Conservation (phyloP, 108 stramenopile species). For the Stephanodiscus minutulus region DNA sequence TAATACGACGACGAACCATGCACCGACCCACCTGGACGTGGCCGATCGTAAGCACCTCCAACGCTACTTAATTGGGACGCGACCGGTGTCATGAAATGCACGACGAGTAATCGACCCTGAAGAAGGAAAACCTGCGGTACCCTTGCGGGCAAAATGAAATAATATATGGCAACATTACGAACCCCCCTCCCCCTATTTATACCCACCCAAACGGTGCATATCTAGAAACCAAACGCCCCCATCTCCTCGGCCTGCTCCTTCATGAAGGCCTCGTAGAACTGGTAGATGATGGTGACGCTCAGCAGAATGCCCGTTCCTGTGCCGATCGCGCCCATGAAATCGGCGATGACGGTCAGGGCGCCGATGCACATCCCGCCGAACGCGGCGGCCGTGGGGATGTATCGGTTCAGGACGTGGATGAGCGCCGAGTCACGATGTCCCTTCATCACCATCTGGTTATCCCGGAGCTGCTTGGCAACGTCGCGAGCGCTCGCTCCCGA, state of each 20-base stretch:
- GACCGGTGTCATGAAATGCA: slow-evolving; percentile 55
- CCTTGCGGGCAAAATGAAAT: background rate
- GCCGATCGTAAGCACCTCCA: slow-evolving; percentile 86
- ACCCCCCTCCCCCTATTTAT: slow-evolving; percentile 2
- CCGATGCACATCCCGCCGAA: slow-evolving; percentile 99
- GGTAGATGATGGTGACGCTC: slow-evolving; percentile 99
- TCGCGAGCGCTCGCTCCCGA: slow-evolving; percentile 96
- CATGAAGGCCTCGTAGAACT: slow-evolving; percentile 94
- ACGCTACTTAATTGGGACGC: slow-evolving; percentile 80
- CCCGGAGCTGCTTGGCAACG: slow-evolving; percentile 98
- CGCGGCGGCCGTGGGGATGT: slow-evolving; percentile 98
- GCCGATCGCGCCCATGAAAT: slow-evolving; percentile 99
- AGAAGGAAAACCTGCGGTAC: background rate
- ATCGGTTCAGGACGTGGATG: slow-evolving; percentile 97
- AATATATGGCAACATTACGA: background rate
- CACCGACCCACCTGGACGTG: slow-evolving; percentile 77
- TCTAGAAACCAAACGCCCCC: slow-evolving; percentile 51
- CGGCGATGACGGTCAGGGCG: slow-evolving; percentile 95
- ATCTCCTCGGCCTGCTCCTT: slow-evolving; percentile 72
- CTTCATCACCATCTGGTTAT: slow-evolving; percentile 99
- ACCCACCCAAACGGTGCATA: background rate
- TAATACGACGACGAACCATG: slow-evolving; percentile 73
- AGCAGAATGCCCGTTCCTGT: slow-evolving; percentile 98
- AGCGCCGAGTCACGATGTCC: slow-evolving; percentile 96
- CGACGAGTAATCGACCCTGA: background rate